Evolutionary conservation across 2,329 filamentous ascomycete species (phyloP), one percentile per base, ranked within the genome.

Genomic region (Cladosporium austrohemisphaericum): DNA sequence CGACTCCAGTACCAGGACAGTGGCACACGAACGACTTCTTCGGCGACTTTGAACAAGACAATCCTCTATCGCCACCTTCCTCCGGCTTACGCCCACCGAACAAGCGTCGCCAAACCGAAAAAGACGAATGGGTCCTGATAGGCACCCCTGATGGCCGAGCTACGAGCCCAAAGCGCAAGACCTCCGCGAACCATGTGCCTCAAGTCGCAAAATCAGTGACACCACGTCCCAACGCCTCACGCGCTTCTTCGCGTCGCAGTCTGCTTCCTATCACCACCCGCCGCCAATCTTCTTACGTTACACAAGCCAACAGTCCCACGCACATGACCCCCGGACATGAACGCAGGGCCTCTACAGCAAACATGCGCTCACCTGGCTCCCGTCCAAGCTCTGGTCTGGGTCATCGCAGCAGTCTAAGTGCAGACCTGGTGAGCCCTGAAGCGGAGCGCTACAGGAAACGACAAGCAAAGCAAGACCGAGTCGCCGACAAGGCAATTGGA

Each of bases 401-500:
- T 7, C 57, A 54, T 22, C 55, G 50, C 25, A 55, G 50, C 53
- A 58, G 49, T 44, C 41, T 28, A 5, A 47, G 52, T 2, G 41
- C 31, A 2, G 49, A 50, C 9, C 52, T 55, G 20, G 63, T 67
- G 70, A 79, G 61, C 68, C 76, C 68, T 16, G 88, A 95, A 60
- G 87, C 88, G 5, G 84, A 85, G 62, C 78, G 80, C 36, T 80
- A 91, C 49, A 83, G 88, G 5, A 83, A 83, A n/a, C 79, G 81
- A 62, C 80, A 85, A 56, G 76, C 83, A 19, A 80, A 81, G 43
- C 86, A 87, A 51, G 89, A 95, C 60, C 76, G 83, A 37, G 84
- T 91, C 58, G 80, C 87, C 6, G 90, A 97, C 58, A 81, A 84
- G 35, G 83, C 85, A 45, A 85, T 97, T 58, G 83, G 82, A 41